Percentiles rank a stretch among this genome's conserved stretches.
phyloP scores from a whole-genome alignment of 148 eudicot genomes.

The Fallopia convolvulus region DNA sequence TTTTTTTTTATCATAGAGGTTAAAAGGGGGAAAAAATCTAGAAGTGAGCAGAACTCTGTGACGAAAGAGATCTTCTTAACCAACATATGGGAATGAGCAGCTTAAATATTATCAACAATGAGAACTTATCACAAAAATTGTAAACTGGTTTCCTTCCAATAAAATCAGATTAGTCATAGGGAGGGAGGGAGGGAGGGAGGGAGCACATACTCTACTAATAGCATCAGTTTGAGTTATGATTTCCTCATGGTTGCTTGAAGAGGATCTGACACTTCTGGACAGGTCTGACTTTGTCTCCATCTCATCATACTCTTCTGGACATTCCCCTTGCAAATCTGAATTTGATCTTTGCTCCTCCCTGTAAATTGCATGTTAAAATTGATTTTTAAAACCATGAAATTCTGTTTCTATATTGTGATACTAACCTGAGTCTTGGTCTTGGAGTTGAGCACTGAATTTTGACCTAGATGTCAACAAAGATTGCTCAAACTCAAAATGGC shows the following conservation, averaged over 20 bases:
- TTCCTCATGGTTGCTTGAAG: slow-evolving; percentile 37
- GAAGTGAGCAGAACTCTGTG: background rate
- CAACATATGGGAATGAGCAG: background rate
- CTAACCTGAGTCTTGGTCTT: slow-evolving; percentile 47
- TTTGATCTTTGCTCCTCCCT: slow-evolving; percentile 32
- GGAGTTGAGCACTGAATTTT: slow-evolving; percentile 64
- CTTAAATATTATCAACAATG: background rate
- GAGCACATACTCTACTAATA: slow-evolving; percentile 37
- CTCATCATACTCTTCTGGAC: slow-evolving; percentile 35
- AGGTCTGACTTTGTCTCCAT: slow-evolving; percentile 36
- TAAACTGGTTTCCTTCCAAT: background rate
- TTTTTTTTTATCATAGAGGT: background rate
- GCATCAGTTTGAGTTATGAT: slow-evolving; percentile 29
- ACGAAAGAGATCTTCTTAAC: background rate
- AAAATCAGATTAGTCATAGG: background rate
- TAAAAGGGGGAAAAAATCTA: background rate
- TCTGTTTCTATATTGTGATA: background rate
- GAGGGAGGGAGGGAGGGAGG: slow-evolving; percentile 6
- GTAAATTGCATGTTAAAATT: slow-evolving; percentile 10
- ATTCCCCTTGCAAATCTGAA: slow-evolving; percentile 22
- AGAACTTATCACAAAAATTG: too few species aligned
- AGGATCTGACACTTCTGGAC: slow-evolving; percentile 35
- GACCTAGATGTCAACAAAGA: slow-evolving; percentile 33
- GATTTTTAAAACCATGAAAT: background rate
- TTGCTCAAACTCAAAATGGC: background rate